Evolutionary conservation across 2,329 filamentous ascomycete genomes (phyloP).

Genomic region (Thelonectria rubi): DNA sequence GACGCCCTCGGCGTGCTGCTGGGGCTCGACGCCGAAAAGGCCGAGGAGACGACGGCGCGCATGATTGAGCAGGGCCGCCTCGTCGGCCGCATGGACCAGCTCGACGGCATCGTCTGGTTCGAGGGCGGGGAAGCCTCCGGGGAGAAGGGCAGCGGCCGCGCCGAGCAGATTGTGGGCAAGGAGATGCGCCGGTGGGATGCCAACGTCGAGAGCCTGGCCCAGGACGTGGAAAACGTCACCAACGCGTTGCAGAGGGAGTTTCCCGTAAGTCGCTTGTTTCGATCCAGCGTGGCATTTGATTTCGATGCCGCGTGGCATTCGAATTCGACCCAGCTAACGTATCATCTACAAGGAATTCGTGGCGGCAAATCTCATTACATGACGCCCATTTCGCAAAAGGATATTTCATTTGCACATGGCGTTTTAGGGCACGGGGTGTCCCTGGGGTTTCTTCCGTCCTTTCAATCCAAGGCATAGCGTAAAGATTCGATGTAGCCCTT

Average conservation of each 20-base stretch:
- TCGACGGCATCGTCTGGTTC: conserved; percentile 88
- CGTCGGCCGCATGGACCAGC: conserved; percentile 91
- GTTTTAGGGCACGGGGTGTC: conserved; percentile 33
- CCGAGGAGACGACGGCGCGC: conserved; percentile 88
- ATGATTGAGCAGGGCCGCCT: conserved; percentile 97
- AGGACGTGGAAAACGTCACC: conserved; percentile 89
- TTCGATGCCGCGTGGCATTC: not conserved
- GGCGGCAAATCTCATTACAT: conserved; percentile 59
- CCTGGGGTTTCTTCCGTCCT: conserved; percentile 22
- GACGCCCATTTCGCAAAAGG: conserved; percentile 25
- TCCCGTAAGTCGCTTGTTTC: conserved; percentile 60
- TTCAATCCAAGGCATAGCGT: conserved; percentile 30
- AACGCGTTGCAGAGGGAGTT: conserved; percentile 83
- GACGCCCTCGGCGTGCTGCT: conserved; percentile 80
- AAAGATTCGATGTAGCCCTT: conserved; percentile 26
- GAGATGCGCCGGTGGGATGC: conserved; percentile 88
- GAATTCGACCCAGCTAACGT: conserved; percentile 19
- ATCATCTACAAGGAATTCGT: conserved; percentile 60
- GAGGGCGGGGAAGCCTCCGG: conserved; percentile 76
- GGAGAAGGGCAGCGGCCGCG: conserved; percentile 72
- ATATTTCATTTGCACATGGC: conserved; percentile 35
- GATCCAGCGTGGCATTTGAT: not conserved
- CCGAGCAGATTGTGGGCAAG: conserved; percentile 69
- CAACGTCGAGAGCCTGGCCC: conserved; percentile 85
- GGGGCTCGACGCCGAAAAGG: conserved; percentile 80